Evolutionary conservation across 306 rosid genomes (phyloP).

Genomic region (Cucurbita argyrosperma): DNA sequence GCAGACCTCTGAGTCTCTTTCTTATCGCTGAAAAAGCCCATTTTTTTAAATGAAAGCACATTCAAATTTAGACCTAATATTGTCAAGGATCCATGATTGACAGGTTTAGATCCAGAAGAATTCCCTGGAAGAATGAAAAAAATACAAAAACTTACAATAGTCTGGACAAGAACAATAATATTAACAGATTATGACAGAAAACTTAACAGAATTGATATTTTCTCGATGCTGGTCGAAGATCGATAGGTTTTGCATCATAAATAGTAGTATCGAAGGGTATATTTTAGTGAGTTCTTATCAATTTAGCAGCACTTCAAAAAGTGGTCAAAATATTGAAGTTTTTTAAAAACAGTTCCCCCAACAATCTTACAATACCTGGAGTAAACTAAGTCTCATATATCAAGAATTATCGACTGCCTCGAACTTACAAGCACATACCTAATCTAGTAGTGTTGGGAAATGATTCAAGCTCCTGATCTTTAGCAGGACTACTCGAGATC

Average conservation of each 20-base stretch:
- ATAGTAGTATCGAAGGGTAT: background rate
- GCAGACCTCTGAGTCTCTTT: constrained; percentile 85
- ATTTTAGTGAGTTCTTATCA: background rate
- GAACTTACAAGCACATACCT: constrained; percentile 30
- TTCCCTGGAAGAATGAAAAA: constrained; percentile 24
- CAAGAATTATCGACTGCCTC: background rate
- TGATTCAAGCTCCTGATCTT: constrained; percentile 90
- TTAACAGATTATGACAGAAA: background rate
- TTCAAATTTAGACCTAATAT: constrained; percentile 76
- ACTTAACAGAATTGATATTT: background rate
- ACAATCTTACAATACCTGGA: background rate
- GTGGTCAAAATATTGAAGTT: background rate
- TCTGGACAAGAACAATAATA: background rate
- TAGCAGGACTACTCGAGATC: constrained; percentile 57
- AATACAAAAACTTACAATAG: background rate
- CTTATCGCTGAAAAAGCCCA: constrained; percentile 81
- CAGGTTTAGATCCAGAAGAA: constrained; percentile 46
- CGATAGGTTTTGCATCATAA: background rate
- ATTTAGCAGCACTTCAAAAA: background rate
- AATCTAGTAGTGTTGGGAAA: constrained; percentile 52
- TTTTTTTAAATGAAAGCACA: constrained; percentile 66
- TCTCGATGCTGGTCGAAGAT: no score
- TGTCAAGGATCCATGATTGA: constrained; percentile 64
- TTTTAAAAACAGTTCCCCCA: background rate
- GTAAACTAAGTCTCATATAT: background rate